phyloP scores from a whole-genome alignment of 2,329 filamentous ascomycete species.

The Dothideomycetidae sp. region DNA sequence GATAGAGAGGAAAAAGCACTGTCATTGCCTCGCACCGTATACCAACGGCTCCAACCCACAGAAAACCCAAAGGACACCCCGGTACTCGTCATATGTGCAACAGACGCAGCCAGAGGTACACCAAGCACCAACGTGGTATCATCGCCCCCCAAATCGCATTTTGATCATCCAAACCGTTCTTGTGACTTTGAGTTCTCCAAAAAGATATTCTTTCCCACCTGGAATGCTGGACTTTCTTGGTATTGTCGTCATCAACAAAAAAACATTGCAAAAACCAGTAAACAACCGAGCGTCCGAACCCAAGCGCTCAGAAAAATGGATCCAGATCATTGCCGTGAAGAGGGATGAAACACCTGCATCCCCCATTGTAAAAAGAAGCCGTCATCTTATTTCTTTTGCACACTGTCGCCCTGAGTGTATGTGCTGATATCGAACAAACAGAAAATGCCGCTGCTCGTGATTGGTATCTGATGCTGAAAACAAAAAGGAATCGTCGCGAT shows the following conservation, averaged over 20 bases:
- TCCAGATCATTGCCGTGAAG: conserved; percentile 2
- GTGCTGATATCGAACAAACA: not conserved
- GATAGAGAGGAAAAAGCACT: not conserved
- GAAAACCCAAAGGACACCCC: not conserved
- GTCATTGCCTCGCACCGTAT: no score
- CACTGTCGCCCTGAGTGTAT: no score
- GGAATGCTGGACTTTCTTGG: conserved; percentile 10
- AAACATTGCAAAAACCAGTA: conserved; percentile 5
- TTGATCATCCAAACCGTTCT: not conserved
- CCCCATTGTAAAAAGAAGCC: not conserved
- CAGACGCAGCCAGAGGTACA: conserved; percentile 8
- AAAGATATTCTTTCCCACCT: conserved; percentile 1
- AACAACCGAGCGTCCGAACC: conserved; percentile 6
- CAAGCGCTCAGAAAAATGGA: conserved; percentile 6
- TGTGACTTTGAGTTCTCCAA: not conserved
- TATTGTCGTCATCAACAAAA: conserved; percentile 6
- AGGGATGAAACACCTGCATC: conserved; percentile 8
- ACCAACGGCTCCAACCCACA: not conserved
- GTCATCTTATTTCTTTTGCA: no score
- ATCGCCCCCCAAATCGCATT: not conserved
- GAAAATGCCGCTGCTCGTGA: not conserved
- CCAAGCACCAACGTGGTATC: conserved; percentile 1
- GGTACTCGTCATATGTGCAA: conserved; percentile 1
- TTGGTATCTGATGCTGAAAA: conserved; percentile 1
- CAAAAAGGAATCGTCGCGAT: not conserved